A percentile compares a stretch with the other conserved stretches of the same genome.
These are phyloP conservation scores for Xerophyta viscosa DNA, from an alignment of 106 monocot species.

Conservation along the genomic window DNA sequence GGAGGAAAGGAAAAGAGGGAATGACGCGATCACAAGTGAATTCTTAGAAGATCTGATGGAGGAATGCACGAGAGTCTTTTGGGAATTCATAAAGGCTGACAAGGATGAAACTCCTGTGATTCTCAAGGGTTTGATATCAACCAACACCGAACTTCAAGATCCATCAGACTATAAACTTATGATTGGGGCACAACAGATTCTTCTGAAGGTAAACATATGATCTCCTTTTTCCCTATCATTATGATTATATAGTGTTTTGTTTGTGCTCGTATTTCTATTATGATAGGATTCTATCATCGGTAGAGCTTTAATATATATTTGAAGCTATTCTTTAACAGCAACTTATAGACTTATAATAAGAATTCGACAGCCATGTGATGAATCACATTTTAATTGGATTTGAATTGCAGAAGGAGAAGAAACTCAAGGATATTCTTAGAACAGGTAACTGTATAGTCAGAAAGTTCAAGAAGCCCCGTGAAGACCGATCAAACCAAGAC, in stretches of 20 bases:
- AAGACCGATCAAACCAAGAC: conserved; percentile 46
- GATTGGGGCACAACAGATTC: conserved; percentile 30
- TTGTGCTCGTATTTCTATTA: too few relatives aligned
- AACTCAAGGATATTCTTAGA: conserved; percentile 56
- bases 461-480: conserved; percentile 68
- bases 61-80: conserved; percentile 54
- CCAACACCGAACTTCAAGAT: conserved; percentile 56
- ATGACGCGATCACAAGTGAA: conserved; percentile 27
- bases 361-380: too few relatives aligned
- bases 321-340: too few relatives aligned
- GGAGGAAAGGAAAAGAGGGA: conserved; percentile 26
- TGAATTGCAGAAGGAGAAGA: conserved; percentile 73
- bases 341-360: too few relatives aligned
- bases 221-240: too few relatives aligned
- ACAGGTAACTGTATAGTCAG: conserved; percentile 71
- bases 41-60: conserved; percentile 62
- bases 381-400: too few relatives aligned
- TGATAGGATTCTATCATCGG: too few relatives aligned
- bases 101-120: conserved; percentile 45
- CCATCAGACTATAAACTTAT: conserved; percentile 47
- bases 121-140: conserved; percentile 41
- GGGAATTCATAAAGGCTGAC: conserved; percentile 83
- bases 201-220: conserved; percentile 46
- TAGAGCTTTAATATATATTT: too few relatives aligned
- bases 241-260: too few relatives aligned